Evolutionary conservation across 345 rosid species (phyloP).

Genomic region (Brassica juncea): DNA sequence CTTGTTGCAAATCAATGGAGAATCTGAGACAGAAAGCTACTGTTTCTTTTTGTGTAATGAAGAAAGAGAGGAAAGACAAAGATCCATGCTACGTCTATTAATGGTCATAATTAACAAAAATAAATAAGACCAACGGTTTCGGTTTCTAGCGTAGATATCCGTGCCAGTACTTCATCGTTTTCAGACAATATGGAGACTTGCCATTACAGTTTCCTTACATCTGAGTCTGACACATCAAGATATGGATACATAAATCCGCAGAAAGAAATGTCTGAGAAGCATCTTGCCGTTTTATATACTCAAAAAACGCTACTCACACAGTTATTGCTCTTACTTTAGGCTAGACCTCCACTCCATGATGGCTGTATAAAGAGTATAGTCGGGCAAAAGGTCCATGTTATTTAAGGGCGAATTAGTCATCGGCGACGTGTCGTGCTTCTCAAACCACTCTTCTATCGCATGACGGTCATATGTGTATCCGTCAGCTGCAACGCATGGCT

Average conservation of each 20-base stretch:
- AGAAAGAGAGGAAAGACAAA: not conserved
- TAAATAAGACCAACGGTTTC: not conserved
- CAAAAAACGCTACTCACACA: constrained; percentile 14
- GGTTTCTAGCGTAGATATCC: not conserved
- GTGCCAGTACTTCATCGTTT: not conserved
- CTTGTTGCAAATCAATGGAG: not conserved
- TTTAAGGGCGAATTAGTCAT: constrained; percentile 55
- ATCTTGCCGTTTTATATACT: constrained; percentile 25
- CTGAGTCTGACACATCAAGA: not conserved
- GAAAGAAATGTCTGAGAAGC: not conserved
- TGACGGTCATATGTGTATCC: constrained; percentile 79
- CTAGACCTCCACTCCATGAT: constrained; percentile 76
- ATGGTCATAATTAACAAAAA: not conserved
- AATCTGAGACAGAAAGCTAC: constrained; percentile 11
- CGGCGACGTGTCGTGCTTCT: constrained; percentile 66
- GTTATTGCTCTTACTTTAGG: not conserved
- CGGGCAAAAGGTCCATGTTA: constrained; percentile 63
- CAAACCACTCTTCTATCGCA: constrained; percentile 78
- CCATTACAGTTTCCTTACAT: not conserved
- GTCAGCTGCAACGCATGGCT: constrained; percentile 88
- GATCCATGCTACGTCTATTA: not conserved
- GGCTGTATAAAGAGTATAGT: constrained; percentile 71
- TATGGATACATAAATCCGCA: not conserved
- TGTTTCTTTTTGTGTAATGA: constrained; percentile 3
- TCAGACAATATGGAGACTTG: not conserved